Evolutionary conservation across 257 asterid species (phyloP).

Genomic region (Voacanga thouarsii): DNA sequence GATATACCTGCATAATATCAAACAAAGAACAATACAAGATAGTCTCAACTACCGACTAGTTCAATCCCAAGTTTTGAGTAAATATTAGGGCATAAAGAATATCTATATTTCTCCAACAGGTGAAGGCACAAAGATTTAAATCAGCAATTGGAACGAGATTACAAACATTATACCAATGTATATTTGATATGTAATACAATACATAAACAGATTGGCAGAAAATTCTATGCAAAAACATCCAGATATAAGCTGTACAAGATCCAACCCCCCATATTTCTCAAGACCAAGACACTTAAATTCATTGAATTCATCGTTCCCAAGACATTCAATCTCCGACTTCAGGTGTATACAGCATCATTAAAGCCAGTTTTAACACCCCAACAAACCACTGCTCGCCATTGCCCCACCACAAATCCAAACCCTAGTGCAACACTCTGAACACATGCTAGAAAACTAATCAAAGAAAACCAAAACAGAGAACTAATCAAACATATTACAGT

Average conservation of each 20-base stretch:
- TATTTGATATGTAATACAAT: neutral
- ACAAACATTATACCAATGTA: neutral
- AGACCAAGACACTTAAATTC: neutral
- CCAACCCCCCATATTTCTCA: neutral
- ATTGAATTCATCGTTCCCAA: neutral
- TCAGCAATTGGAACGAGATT: neutral
- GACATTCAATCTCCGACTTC: neutral
- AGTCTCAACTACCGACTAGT: neutral
- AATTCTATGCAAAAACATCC: neutral
- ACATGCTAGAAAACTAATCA: neutral
- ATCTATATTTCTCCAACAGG: neutral
- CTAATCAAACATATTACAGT: neutral
- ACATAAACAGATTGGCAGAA: neutral
- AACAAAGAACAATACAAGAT: neutral
- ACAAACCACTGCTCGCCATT: neutral
- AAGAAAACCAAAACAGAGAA: neutral
- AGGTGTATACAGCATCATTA: neutral
- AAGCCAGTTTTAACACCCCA: neutral
- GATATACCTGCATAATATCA: neutral
- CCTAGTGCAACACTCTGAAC: conserved; percentile 1
- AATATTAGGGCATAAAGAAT: neutral
- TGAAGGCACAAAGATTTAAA: neutral
- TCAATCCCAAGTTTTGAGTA: neutral
- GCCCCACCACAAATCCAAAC: conserved; percentile 4
- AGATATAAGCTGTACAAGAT: conserved; percentile 7